These are phyloP conservation scores for Boletus smithii DNA, from an alignment of 1,284 basidiomycete genomes.

Conservation along the genomic window DNA sequence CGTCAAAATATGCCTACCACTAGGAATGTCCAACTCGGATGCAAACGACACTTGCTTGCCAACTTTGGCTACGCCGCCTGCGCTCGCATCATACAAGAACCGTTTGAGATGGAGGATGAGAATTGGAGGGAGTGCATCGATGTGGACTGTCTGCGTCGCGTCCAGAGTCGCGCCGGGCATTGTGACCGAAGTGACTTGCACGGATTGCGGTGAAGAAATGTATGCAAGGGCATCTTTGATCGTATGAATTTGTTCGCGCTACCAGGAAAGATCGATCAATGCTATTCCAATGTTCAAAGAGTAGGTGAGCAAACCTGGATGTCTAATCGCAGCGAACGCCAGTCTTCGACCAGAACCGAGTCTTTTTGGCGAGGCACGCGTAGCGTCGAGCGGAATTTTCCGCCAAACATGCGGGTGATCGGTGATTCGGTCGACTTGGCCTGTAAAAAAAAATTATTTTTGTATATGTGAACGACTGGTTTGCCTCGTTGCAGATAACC, in stretches of 20 bases:
- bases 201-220: constrained; percentile 78
- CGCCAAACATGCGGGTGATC: constrained; percentile 90
- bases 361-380: constrained; percentile 81
- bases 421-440: constrained; percentile 82
- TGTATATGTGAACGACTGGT: neutral
- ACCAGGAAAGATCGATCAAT: neutral
- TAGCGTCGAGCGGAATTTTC: constrained; percentile 87
- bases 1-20: constrained; percentile 45
- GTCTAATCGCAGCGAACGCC: constrained; percentile 86
- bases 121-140: constrained; percentile 84
- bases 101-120: constrained; percentile 91
- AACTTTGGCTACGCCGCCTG: constrained; percentile 82
- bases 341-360: constrained; percentile 89
- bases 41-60: constrained; percentile 81
- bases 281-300: neutral
- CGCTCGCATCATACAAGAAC: constrained; percentile 82
- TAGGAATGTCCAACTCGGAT: constrained; percentile 72
- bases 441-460: constrained; percentile 35
- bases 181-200: constrained; percentile 64
- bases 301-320: constrained; percentile 61
- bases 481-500: constrained; percentile 29
- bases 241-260: constrained; percentile 73
- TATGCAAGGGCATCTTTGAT: constrained; percentile 83
- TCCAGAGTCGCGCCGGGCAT: constrained; percentile 65
- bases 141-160: constrained; percentile 83